Conservation (phyloP, 148 eudicot genomes). For the Rhododendron simsii region DNA sequence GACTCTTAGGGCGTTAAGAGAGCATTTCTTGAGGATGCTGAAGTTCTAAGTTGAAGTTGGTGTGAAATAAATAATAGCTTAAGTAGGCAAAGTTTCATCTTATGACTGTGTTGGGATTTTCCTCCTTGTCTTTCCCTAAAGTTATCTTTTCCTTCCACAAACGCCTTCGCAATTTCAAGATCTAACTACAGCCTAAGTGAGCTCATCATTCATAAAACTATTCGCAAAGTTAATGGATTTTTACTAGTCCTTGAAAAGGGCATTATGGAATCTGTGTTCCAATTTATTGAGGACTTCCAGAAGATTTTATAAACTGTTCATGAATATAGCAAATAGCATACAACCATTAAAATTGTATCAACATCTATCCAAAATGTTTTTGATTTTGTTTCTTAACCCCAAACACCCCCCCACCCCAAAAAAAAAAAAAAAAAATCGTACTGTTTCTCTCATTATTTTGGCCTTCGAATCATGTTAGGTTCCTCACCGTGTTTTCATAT, state of each 20-base stretch:
- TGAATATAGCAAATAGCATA: constrained; percentile 1
- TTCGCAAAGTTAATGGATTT: not conserved
- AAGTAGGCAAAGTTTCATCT: not conserved
- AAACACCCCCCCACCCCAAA: too few species aligned
- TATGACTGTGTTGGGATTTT: not conserved
- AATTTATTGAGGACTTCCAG: not conserved
- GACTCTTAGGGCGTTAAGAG: not conserved
- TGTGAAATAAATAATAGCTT: not conserved
- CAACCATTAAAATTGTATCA: not conserved
- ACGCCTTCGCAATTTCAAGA: not conserved
- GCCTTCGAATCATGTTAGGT: not conserved
- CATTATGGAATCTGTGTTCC: not conserved
- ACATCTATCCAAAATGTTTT: not conserved
- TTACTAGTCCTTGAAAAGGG: not conserved
- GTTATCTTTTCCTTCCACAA: not conserved
- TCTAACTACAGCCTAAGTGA: not conserved
- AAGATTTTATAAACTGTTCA: not conserved
- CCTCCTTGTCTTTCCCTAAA: not conserved
- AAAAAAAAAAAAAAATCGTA: too few species aligned
- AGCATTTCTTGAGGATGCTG: not conserved
- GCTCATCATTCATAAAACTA: not conserved
- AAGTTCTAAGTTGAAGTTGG: not conserved
- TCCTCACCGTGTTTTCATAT: not conserved
- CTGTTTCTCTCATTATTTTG: not conserved
- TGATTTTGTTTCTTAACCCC: not conserved